Conservation (phyloP, 2,329 filamentous ascomycete genomes). For the Hypoxylon sp. region DNA sequence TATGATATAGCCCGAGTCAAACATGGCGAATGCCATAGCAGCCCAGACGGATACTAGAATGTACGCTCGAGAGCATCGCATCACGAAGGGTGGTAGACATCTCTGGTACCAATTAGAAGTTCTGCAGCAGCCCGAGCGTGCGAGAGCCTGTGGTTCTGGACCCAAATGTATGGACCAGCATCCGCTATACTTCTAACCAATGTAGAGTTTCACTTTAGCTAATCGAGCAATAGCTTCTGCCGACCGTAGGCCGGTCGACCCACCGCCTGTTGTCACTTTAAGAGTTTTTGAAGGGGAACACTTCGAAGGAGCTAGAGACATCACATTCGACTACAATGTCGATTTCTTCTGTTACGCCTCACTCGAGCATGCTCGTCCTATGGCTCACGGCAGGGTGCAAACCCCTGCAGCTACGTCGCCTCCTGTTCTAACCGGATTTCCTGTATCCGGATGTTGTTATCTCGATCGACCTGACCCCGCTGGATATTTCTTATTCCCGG, state of each 20-base stretch:
- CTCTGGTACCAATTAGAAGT: conserved; percentile 88
- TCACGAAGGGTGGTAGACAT: conserved; percentile 81
- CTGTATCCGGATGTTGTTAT: conserved; percentile 96
- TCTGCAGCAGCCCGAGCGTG: conserved; percentile 94
- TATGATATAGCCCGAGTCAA: conserved; percentile 49
- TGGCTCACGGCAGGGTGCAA: conserved; percentile 84
- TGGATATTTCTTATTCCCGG: conserved; percentile 98
- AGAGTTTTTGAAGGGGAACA: conserved; percentile 83
- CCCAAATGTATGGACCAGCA: conserved; percentile 80
- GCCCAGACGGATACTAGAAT: conserved; percentile 45
- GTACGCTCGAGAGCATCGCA: conserved; percentile 58
- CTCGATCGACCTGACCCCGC: conserved; percentile 84
- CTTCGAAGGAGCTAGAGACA: conserved; percentile 73
- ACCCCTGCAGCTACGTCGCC: conserved; percentile 77
- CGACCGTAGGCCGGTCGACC: conserved; percentile 93
- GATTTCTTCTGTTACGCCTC: conserved; percentile 98
- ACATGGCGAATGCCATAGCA: conserved; percentile 46
- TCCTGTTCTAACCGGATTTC: conserved; percentile 92
- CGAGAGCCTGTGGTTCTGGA: conserved; percentile 93
- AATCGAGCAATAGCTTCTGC: conserved; percentile 73
- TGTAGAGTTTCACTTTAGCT: conserved; percentile 23
- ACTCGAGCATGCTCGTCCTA: conserved; percentile 85
- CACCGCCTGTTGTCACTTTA: conserved; percentile 93
- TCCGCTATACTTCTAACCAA: conserved; percentile 28
- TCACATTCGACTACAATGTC: conserved; percentile 93